These are phyloP conservation scores for Erodium moschatum DNA, from an alignment of 441 rosid genomes.

Conservation along the genomic window DNA sequence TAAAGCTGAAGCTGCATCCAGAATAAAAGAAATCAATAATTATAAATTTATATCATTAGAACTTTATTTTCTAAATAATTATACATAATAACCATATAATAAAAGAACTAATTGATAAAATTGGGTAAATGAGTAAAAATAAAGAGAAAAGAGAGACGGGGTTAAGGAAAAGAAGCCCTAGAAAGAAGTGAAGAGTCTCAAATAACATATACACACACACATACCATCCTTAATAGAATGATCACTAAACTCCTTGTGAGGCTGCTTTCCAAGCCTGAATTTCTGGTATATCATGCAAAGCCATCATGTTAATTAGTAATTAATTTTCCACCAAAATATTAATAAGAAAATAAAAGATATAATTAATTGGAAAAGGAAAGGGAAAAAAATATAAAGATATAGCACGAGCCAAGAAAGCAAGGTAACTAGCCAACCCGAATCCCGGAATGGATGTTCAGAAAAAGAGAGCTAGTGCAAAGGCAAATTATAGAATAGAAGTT, in stretches of 20 bases:
- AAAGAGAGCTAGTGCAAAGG: not conserved
- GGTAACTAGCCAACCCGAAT: conserved; percentile 9
- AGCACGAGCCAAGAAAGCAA: not conserved
- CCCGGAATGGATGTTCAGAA: conserved; percentile 11
- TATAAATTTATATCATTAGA: not conserved
- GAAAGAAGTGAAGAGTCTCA: not conserved
- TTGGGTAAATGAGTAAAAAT: not conserved
- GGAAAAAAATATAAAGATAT: conserved; percentile 18
- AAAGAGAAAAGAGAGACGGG: not conserved
- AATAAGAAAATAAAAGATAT: conserved; percentile 7
- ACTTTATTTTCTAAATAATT: not conserved
- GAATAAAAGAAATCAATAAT: too few relatives aligned
- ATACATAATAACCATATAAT: too few relatives aligned
- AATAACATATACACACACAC: not conserved
- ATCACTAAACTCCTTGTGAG: conserved; percentile 93
- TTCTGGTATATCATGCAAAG: conserved; percentile 36
- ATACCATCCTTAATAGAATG: conserved; percentile 71
- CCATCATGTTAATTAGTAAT: not conserved
- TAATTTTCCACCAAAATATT: conserved; percentile 5
- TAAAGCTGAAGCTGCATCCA: conserved; percentile 46
- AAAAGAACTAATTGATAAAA: not conserved
- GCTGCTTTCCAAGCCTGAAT: conserved; percentile 99
- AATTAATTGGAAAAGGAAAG: not conserved
- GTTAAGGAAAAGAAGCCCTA: not conserved
- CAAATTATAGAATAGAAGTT: too few relatives aligned